Percentiles rank a stretch among this genome's conserved stretches.
Evolutionary conservation across 2,329 filamentous ascomycete genomes (phyloP).

Genomic region (Knufia fluminis): DNA sequence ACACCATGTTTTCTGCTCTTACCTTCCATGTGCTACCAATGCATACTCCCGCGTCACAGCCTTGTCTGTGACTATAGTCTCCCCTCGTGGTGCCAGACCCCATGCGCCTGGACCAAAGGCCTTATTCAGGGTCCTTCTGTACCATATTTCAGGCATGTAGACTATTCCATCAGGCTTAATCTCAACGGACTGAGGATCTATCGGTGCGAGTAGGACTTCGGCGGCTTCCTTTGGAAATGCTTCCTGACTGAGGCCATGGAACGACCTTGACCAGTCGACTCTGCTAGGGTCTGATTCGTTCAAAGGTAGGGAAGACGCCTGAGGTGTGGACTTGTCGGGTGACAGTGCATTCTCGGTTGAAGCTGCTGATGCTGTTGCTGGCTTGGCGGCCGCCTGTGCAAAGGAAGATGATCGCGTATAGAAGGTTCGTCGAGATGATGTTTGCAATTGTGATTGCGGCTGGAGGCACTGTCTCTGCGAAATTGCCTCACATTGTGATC

Average conservation of each 20-base stretch:
- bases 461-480: not conserved
- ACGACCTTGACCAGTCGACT: constrained; percentile 77
- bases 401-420: constrained; percentile 11
- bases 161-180: constrained; percentile 96
- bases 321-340: constrained; percentile 4
- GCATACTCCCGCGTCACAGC: constrained; percentile 85
- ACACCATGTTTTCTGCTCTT: constrained; percentile 27
- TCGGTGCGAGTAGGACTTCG: constrained; percentile 56
- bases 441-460: not conserved
- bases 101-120: constrained; percentile 93
- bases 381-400: constrained; percentile 11
- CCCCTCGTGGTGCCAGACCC: constrained; percentile 82
- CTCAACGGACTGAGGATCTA: constrained; percentile 71
- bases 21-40: constrained; percentile 80
- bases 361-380: constrained; percentile 9
- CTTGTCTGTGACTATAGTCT: constrained; percentile 74
- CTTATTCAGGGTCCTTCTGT: constrained; percentile 76
- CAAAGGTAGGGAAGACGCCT: constrained; percentile 32
- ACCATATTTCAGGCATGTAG: constrained; percentile 97
- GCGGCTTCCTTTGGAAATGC: constrained; percentile 64
- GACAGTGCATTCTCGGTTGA: not conserved
- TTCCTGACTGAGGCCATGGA: constrained; percentile 62
- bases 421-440: constrained; percentile 23
- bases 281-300: constrained; percentile 40
- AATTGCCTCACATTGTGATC: not conserved